Conservation (phyloP, 23 red algal species). For the Rhodosorus marinus region DNA sequence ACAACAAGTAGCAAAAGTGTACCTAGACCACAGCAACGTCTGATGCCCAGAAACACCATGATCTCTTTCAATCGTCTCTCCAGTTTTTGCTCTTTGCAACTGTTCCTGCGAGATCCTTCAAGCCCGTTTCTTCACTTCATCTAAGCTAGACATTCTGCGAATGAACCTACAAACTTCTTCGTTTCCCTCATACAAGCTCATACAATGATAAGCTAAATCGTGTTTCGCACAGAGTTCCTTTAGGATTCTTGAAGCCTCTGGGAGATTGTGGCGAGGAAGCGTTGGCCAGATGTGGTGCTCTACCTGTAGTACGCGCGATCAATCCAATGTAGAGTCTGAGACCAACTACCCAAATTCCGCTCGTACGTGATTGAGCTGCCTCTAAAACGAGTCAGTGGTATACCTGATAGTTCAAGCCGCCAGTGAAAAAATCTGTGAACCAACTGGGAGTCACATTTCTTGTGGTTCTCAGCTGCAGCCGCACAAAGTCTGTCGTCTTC, state of each 20-base stretch:
- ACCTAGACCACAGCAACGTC: no score
- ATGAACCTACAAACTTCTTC: constrained; percentile 21
- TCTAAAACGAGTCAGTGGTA: no score
- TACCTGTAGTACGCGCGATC: no score
- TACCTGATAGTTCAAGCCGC: constrained; percentile 52
- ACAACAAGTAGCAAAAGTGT: no score
- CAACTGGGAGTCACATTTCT: constrained; percentile 29
- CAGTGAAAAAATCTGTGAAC: constrained; percentile 56
- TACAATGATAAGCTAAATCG: constrained; percentile 33
- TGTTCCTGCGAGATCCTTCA: no score
- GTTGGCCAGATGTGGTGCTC: constrained; percentile 75
- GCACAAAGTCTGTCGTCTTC: constrained; percentile 30
- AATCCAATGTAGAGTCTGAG: no score
- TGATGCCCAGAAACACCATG: no score
- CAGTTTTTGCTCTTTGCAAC: no score
- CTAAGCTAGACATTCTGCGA: constrained; percentile 16
- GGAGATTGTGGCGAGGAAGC: constrained; percentile 48
- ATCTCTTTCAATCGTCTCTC: no score
- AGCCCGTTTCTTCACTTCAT: no score
- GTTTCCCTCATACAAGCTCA: constrained; percentile 47
- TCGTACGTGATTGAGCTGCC: no score
- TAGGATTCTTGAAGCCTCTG: constrained; percentile 17
- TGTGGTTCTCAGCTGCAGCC: constrained; percentile 41
- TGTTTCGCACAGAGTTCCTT: constrained; percentile 41
- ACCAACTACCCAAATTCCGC: no score